Evolutionary conservation across 306 rosid genomes (phyloP), one percentile per base, ranked within the genome.

Genomic region (Prunus fruticosa): DNA sequence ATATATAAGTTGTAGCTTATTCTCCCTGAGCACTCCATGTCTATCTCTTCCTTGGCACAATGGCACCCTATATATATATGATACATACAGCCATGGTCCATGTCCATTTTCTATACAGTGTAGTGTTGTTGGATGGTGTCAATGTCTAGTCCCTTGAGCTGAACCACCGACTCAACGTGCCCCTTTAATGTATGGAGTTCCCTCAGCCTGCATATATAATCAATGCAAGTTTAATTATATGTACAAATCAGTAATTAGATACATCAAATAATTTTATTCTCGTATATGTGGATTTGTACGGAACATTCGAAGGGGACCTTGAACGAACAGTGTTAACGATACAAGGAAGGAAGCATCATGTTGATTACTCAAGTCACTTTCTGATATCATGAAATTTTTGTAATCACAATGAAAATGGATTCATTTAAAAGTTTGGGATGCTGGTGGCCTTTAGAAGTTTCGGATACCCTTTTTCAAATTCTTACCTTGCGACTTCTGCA

Each of bases 161-260:
- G 89, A 75, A 85, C 89, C 78, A 91, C 93, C 0, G 97, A 91
- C 22, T 91, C 93, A 71, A 91, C 91, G 46, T 92, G 97, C 25
- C 95, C 97, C 82, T 92, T 92, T 2, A 92, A 82, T 18, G 96
- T 90, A 83, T 90, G 92, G 13, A 92, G 88, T 81, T 92, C 96
- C 71, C 81, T 88, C 6, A 92, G 83, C 91, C 97, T 91, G 86
- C 25, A 87, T 16, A 69, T 25, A 62, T 62, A 41, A 53, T 11
- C 19, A 46, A 64, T 13, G 41, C 49, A 69, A 50, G 14, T 12
- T 67, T 22, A 38, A 18, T 6, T 18, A 6, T 11, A 52, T 15
- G 22, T 18, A 15, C 15, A 11, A 47, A 2, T 10, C 52, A 47
- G 5, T 11, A 47, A 47, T 47, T 47, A 12, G 58, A 3, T 52